These are phyloP conservation scores for Aspergillus neotritici DNA, from an alignment of 2,329 filamentous ascomycete species.

Conservation along the genomic window DNA sequence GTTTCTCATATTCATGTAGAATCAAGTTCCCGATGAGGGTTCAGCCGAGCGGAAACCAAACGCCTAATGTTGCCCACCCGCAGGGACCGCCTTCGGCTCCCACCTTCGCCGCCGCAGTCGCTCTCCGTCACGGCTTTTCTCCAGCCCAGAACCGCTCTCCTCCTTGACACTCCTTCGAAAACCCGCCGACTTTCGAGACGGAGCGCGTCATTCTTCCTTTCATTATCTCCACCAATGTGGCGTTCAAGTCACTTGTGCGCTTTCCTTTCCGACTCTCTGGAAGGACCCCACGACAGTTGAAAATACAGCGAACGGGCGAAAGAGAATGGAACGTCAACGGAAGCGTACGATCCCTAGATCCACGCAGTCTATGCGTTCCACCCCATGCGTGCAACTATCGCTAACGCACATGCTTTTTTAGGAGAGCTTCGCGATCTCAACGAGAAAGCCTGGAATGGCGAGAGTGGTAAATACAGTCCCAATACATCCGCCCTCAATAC, in stretches of 20 bases:
- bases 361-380: neutral
- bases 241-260: conserved; percentile 30
- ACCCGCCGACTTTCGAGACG: conserved; percentile 7
- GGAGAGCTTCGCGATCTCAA: conserved; percentile 90
- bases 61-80: neutral
- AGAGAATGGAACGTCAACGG: conserved; percentile 45
- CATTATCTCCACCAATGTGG: conserved; percentile 32
- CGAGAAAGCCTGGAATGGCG: conserved; percentile 78
- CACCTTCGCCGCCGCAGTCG: conserved; percentile 11
- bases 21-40: no score
- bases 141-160: neutral
- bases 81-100: conserved; percentile 12
- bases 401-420: conserved; percentile 33
- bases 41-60: no score
- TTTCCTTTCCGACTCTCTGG: conserved; percentile 33
- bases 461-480: conserved; percentile 59
- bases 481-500: neutral
- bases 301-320: conserved; percentile 18
- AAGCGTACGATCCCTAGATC: conserved; percentile 38
- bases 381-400: neutral
- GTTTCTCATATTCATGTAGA: no score
- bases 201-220: conserved; percentile 9
- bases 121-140: conserved; percentile 9
- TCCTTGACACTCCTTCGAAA: conserved; percentile 4
- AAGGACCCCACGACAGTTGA: conserved; percentile 31